phyloP scores from a whole-genome alignment of 331 rosid species.

The Spiraea crenata region DNA sequence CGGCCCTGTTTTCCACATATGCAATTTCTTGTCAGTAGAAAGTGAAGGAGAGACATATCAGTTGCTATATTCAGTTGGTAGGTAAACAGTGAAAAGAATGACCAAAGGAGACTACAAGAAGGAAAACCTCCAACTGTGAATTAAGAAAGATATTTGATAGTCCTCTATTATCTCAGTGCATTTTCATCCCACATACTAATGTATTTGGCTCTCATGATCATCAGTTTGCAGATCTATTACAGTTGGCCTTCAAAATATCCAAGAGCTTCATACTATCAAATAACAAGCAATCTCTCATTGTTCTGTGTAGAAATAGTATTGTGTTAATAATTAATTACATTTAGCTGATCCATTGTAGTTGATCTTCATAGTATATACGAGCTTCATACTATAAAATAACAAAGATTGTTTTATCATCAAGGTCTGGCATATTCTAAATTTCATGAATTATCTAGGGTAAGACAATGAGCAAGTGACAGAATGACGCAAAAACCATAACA shows the following conservation, averaged over 20 bases:
- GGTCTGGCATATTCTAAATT: too few species aligned
- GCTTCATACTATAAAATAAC: too few species aligned
- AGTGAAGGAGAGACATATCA: background rate
- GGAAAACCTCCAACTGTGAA: background rate
- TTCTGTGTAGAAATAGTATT: too few species aligned
- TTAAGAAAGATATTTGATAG: background rate
- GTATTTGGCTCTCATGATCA: background rate
- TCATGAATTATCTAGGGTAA: too few species aligned
- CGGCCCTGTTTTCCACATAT: constrained; percentile 45
- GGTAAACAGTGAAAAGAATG: constrained; percentile 18
- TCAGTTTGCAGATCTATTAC: background rate
- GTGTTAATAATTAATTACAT: too few species aligned
- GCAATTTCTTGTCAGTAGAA: background rate
- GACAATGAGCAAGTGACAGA: too few species aligned
- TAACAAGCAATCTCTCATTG: background rate
- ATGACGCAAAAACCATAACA: too few species aligned
- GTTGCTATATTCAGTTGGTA: background rate
- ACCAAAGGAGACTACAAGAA: background rate
- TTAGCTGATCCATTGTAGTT: too few species aligned
- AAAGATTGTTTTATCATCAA: too few species aligned
- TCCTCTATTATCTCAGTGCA: background rate
- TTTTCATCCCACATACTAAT: background rate
- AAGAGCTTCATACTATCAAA: background rate
- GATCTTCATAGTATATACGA: too few species aligned
- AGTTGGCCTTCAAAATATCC: background rate